A percentile compares a stretch with the other conserved stretches of the same genome.
phyloP scores from a whole-genome alignment of 1,284 basidiomycete genomes.

The Leccinum angustisporum region DNA sequence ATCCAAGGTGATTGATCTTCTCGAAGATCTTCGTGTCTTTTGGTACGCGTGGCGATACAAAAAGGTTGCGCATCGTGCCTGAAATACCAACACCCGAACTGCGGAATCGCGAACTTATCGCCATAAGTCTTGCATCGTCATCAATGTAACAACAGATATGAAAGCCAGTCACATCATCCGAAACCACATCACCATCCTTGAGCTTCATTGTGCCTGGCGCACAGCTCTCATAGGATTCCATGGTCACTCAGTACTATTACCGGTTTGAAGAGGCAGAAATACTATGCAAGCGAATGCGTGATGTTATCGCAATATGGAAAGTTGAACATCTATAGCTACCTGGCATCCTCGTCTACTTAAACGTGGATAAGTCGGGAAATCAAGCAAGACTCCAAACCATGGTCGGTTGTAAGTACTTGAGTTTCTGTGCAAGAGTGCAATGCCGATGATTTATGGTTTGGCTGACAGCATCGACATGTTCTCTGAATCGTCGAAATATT shows the following conservation, averaged over 20 bases:
- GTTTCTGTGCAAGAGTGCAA: background rate
- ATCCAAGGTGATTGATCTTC: background rate
- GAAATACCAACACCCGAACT: background rate
- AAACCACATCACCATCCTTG: background rate
- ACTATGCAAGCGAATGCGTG: background rate
- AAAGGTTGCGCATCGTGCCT: background rate
- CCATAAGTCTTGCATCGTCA: background rate
- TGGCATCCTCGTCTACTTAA: constrained; percentile 4
- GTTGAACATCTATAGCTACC: constrained; percentile 5
- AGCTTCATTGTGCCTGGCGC: too few relatives aligned
- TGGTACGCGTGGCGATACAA: background rate
- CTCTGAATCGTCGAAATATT: background rate
- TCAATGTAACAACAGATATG: background rate
- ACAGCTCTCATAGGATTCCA: too few relatives aligned
- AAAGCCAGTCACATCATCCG: background rate
- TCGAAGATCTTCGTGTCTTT: background rate
- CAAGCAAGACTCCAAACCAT: constrained; percentile 13
- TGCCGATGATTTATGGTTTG: background rate
- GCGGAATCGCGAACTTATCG: background rate
- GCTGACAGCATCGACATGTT: background rate
- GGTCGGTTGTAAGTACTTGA: background rate
- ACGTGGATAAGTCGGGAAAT: constrained; percentile 8
- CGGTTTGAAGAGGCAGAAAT: constrained; percentile 1
- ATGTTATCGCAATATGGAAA: constrained; percentile 3
- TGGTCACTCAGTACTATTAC: background rate